Evolutionary conservation across 2,329 filamentous ascomycete species (phyloP).

Genomic region (Corynespora cassiicola): DNA sequence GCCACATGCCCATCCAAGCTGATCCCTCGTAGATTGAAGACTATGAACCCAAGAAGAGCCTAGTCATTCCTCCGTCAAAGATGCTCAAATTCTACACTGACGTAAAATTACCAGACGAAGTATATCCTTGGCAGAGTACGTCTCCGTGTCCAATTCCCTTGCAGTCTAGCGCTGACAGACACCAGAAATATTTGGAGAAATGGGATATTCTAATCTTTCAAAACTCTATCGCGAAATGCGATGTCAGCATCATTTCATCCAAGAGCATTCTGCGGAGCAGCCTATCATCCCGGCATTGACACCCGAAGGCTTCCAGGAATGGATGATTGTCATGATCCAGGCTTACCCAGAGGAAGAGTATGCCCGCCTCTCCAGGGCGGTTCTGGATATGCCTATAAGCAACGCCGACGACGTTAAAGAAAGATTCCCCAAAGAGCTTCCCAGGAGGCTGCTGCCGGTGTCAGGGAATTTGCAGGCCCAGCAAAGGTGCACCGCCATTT

Average conservation of each 20-base stretch:
- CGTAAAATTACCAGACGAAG: constrained; percentile 69
- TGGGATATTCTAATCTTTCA: constrained; percentile 49
- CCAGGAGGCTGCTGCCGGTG: constrained; percentile 73
- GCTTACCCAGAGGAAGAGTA: constrained; percentile 80
- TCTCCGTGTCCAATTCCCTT: constrained; percentile 1
- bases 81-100: constrained; percentile 75
- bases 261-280: constrained; percentile 48
- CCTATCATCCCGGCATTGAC: constrained; percentile 55
- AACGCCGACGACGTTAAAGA: constrained; percentile 70
- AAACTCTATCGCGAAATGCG: constrained; percentile 55
- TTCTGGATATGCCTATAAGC: constrained; percentile 74
- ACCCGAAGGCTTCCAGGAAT: constrained; percentile 58
- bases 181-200: constrained; percentile 50
- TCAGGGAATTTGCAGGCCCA: constrained; percentile 63
- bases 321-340: constrained; percentile 75
- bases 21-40: constrained; percentile 65
- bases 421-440: constrained; percentile 79
- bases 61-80: constrained; percentile 79
- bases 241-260: constrained; percentile 58
- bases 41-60: constrained; percentile 68
- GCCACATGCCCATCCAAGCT: constrained; percentile 5
- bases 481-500: constrained; percentile 65
- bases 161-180: constrained; percentile 13
- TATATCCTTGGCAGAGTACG: constrained; percentile 72
- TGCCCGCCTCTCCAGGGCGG: constrained; percentile 70